Evolutionary conservation across 2,329 filamentous ascomycete genomes (phyloP), one percentile per base, ranked within the genome.

Genomic region (Pseudogymnoascus pannorum): DNA sequence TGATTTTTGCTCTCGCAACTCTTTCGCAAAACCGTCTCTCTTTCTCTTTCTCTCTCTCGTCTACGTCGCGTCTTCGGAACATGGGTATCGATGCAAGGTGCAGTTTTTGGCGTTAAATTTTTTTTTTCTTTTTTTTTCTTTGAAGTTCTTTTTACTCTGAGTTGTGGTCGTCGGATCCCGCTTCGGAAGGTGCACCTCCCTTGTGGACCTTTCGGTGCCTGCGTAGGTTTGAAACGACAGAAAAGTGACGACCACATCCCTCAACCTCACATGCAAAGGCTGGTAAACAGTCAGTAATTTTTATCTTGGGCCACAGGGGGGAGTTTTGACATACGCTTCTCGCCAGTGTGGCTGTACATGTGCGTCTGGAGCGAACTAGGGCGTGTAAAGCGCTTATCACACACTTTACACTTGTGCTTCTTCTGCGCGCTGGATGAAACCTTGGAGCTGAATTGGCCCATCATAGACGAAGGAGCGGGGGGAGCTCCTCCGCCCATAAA

Each of bases 331-430:
- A 82, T 85, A 96, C 92, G 93, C 79, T 97, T 97, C 76, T 97
- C 93, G 72, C 93, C 93, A 61, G 93, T 97, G 72, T 97, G 93
- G 76, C 92, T 96, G 77, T 97, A 97, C 89, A 97, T 97, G 73
- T 97, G 93, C 31, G 93, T 97, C 73, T 97, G 93, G 38, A 97
- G 76, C 12, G 93, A 97, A 72, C 92, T 96, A 1, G 93, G 93
- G 60, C 93, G 85, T 2, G 93, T 97, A 75, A 97, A 97, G 44
- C 93, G 87, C 82, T 97, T 97, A 76, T 97, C 93, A 79, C 93
- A 97, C 63, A 97, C 90, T 78, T 96, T 97, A 84, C 93, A 97
- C 80, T 97, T 97, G 79, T 97, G 94, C 81, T 97, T 97, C 86
- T 97, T 97, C 73, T 97, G 92, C 8, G 93, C 94, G 77, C 91